phyloP scores from a whole-genome alignment of 345 rosid genomes.

The Geranium brycei region DNA sequence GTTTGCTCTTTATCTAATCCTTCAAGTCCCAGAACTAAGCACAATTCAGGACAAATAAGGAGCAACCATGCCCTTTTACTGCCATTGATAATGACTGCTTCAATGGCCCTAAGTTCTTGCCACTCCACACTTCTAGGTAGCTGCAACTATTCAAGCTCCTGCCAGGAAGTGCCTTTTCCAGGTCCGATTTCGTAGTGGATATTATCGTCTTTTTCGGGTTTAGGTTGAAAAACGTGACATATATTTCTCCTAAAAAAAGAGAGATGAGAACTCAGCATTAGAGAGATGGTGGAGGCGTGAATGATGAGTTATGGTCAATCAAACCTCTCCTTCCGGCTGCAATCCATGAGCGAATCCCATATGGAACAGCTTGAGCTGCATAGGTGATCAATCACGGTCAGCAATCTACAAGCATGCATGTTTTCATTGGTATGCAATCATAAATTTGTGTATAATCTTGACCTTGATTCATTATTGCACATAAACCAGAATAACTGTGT shows the following conservation, averaged over 20 bases:
- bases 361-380: slow-evolving; percentile 22
- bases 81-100: neutral
- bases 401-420: slow-evolving; percentile 3
- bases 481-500: slow-evolving; percentile 62
- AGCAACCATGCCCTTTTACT: neutral
- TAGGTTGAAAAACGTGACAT: slow-evolving; percentile 40
- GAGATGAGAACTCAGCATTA: too few species aligned
- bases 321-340: slow-evolving; percentile 63
- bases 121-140: neutral
- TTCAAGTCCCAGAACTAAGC: neutral
- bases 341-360: slow-evolving; percentile 59
- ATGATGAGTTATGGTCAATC: neutral
- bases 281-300: neutral
- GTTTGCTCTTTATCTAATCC: too few species aligned
- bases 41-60: neutral
- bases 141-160: slow-evolving; percentile 6
- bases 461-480: slow-evolving; percentile 33
- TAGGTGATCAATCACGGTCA: neutral
- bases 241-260: slow-evolving; percentile 28
- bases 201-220: slow-evolving; percentile 27
- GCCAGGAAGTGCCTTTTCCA: slow-evolving; percentile 27
- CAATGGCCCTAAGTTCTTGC: neutral
- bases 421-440: too few species aligned
- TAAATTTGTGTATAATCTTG: slow-evolving; percentile 16
- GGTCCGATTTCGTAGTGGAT: slow-evolving; percentile 38